These are phyloP conservation scores for Gaultheria prostrata DNA, from an alignment of 148 eudicot genomes.

Conservation along the genomic window DNA sequence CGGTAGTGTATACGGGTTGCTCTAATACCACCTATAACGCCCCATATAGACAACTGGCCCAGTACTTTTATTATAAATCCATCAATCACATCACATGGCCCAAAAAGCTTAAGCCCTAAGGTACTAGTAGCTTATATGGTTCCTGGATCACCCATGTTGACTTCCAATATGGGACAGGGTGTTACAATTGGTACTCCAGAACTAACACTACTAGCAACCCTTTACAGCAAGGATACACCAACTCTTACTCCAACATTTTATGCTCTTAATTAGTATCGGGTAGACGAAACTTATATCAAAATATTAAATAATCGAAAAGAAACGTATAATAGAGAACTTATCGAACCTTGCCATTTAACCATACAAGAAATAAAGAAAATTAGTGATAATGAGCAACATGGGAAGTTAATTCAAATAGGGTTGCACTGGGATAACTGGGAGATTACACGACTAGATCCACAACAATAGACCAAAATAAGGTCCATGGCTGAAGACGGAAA, in stretches of 20 bases:
- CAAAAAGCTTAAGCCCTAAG: too few species aligned
- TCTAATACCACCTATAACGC: too few species aligned
- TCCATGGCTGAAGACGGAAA: background rate
- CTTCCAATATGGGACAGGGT: too few species aligned
- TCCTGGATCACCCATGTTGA: too few species aligned
- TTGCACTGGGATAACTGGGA: background rate
- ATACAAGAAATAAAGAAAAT: background rate
- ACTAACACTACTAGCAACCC: background rate
- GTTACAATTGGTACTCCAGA: background rate
- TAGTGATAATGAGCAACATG: background rate
- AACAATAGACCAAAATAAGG: background rate
- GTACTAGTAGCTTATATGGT: too few species aligned
- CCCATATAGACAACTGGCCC: too few species aligned
- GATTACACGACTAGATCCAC: background rate
- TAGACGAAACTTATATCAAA: background rate
- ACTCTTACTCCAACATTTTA: background rate
- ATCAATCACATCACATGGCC: too few species aligned
- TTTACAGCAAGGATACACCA: background rate
- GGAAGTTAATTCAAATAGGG: background rate
- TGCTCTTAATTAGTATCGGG: background rate
- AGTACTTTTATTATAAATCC: too few species aligned
- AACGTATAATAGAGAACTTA: background rate
- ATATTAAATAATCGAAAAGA: background rate
- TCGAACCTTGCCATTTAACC: background rate
- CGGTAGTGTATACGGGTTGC: too few species aligned